A percentile compares a stretch with the other conserved stretches of the same genome.
phyloP scores from a whole-genome alignment of 176 grass and related monocot genomes.

The Phragmites australis region DNA sequence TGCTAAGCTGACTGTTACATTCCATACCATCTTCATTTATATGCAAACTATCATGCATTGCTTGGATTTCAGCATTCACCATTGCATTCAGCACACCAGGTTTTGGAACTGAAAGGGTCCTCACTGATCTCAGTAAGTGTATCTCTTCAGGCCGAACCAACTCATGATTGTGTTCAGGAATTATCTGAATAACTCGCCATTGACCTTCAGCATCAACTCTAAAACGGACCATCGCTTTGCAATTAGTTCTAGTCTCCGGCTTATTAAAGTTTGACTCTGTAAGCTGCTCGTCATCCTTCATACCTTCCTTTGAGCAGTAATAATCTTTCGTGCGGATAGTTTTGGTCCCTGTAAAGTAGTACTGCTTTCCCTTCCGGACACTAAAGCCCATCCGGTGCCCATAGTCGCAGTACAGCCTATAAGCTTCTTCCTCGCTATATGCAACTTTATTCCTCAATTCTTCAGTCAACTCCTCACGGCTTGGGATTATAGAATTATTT shows the following conservation, averaged over 20 bases:
- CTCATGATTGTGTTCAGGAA: constrained; percentile 82
- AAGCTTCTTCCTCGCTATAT: constrained; percentile 85
- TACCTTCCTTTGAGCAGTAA: constrained; percentile 90
- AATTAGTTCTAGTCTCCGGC: constrained; percentile 76
- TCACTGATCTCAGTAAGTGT: constrained; percentile 77
- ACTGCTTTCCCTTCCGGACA: constrained; percentile 79
- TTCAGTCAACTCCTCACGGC: constrained; percentile 63
- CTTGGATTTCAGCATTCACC: constrained; percentile 73
- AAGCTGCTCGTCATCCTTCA: constrained; percentile 71
- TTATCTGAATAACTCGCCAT: constrained; percentile 77
- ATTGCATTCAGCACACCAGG: constrained; percentile 65
- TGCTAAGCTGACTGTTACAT: constrained; percentile 50
- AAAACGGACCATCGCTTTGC: constrained; percentile 83
- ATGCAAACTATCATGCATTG: constrained; percentile 48
- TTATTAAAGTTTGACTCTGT: constrained; percentile 69
- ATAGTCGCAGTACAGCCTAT: constrained; percentile 76
- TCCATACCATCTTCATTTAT: constrained; percentile 49
- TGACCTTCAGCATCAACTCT: constrained; percentile 69
- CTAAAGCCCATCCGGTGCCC: constrained; percentile 83
- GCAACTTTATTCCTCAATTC: constrained; percentile 63
- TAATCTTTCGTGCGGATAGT: constrained; percentile 76
- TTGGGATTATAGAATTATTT: constrained; percentile 51
- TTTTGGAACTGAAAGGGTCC: constrained; percentile 73
- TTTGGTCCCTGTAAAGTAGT: constrained; percentile 81
- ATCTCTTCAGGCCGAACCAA: constrained; percentile 62